Evolutionary conservation across 176 grass and related monocot species (phyloP).

Genomic region (maize (Zea mays)): Zm-B73-REFERENCE-NAM-5.0 NC_050104.1:103986501-103987000

Average conservation of each 20-base stretch:
- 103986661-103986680: slow-evolving; percentile 53
- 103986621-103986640: slow-evolving; percentile 39
- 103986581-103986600: slow-evolving; percentile 68
- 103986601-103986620: slow-evolving; percentile 47
- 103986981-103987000: slow-evolving; percentile 54
- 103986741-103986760: slow-evolving; percentile 42
- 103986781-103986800: slow-evolving; percentile 50
- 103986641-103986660: slow-evolving; percentile 50
- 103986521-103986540: slow-evolving; percentile 53
- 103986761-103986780: slow-evolving; percentile 62
- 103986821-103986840: slow-evolving; percentile 45
- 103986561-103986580: slow-evolving; percentile 49
- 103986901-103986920: slow-evolving; percentile 46
- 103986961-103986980: slow-evolving; percentile 58
- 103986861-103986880: slow-evolving; percentile 43
- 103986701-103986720: slow-evolving; percentile 46
- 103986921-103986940: slow-evolving; percentile 55
- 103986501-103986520: slow-evolving; percentile 47
- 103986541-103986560: slow-evolving; percentile 34
- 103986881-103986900: slow-evolving; percentile 54
- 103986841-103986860: slow-evolving; percentile 28
- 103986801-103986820: slow-evolving; percentile 48
- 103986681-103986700: slow-evolving; percentile 51
- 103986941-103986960: slow-evolving; percentile 51
- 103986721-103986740: slow-evolving; percentile 37